Evolutionary conservation across 2,329 filamentous ascomycete species (phyloP), one percentile per base, ranked within the genome.

Genomic region (Pseudovirgaria hyperparasitica): DNA sequence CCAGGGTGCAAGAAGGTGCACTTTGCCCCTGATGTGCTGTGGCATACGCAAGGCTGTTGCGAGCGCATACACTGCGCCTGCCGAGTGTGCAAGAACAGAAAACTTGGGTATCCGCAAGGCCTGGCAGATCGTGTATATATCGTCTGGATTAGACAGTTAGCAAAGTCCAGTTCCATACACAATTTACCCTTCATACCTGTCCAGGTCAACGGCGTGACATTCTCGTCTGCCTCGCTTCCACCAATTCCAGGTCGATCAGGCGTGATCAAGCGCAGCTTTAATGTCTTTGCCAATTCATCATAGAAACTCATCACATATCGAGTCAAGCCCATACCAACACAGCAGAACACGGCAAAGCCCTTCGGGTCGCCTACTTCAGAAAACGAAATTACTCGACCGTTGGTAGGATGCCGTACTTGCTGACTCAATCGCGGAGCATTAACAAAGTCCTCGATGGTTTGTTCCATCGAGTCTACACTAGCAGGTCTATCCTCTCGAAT

Each of bases 251-350:
- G 90, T 28, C 90, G 73, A 52, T 98, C 90, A 5, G 87, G 80
- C 1, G 90, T 96, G 39, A 98, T 92, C 27, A 98, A 65, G 12
- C 90, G 74, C 30, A 98, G 58, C 50, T 84, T 90, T 32, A 98
- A 60, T 1, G 86, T 92, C 44, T 82, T 60, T 3, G 90, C 90
- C 28, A 98, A 63, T 52, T 98, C 90, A 50, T 98, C 90, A 48
- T 96, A 98, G 50, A 98, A 98, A 0, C 86, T 85, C 34, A 84
- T 94, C 33, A 98, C 81, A 49, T 90, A 98, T 54, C 90, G 72
- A 8, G 90, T 98, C 43, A 98, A 57, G 0, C 90, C 90, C 90
- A 98, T 98, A 12, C 90, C 90, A 3, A 98, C 85, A 45, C 90
- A 98, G 49, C 90, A 92, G 41, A 98, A 86, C 2, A 98, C 82